These are phyloP conservation scores for Sugiyamaella americana DNA, from an alignment of 805 yeast species.

Conservation along the genomic window DNA sequence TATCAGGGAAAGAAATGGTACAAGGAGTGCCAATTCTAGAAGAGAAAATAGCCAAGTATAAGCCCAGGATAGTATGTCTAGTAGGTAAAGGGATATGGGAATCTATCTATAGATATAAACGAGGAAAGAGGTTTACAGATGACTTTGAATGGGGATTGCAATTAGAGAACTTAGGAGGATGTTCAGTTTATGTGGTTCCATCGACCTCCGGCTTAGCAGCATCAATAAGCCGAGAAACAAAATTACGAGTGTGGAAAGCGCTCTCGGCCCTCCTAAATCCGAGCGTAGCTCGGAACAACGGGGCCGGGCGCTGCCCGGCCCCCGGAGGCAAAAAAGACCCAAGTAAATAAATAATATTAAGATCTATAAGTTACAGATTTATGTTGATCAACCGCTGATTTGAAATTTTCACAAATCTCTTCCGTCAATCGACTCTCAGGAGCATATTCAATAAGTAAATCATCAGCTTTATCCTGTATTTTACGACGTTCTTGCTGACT, in stretches of 20 bases:
- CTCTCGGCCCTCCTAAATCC: constrained; percentile 28
- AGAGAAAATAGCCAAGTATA: constrained; percentile 35
- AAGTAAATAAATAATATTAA: not conserved
- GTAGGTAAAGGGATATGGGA: constrained; percentile 79
- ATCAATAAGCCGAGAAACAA: constrained; percentile 42
- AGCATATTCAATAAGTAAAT: constrained; percentile 23
- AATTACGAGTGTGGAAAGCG: constrained; percentile 44
- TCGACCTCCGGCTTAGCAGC: constrained; percentile 68
- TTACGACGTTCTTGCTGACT: constrained; percentile 13
- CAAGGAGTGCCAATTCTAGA: constrained; percentile 50
- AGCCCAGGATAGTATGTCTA: constrained; percentile 46
- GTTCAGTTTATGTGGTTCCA: constrained; percentile 54
- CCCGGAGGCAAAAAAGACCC: constrained; percentile 1
- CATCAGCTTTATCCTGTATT: constrained; percentile 27
- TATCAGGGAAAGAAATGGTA: constrained; percentile 46
- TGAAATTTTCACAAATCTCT: constrained; percentile 18
- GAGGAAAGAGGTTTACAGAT: constrained; percentile 29
- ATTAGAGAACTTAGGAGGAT: constrained; percentile 25
- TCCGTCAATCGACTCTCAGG: constrained; percentile 23
- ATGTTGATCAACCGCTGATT: constrained; percentile 10
- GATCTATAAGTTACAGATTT: not conserved
- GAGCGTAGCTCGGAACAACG: too few relatives aligned
- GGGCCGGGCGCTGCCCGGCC: too few relatives aligned
- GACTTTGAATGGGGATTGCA: constrained; percentile 52
- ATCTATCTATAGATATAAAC: constrained; percentile 37